A percentile compares a stretch with the other conserved stretches of the same genome.
These are phyloP conservation scores for Pseudodiploospora longispora DNA, from an alignment of 2,329 filamentous ascomycete species.

Conservation along the genomic window DNA sequence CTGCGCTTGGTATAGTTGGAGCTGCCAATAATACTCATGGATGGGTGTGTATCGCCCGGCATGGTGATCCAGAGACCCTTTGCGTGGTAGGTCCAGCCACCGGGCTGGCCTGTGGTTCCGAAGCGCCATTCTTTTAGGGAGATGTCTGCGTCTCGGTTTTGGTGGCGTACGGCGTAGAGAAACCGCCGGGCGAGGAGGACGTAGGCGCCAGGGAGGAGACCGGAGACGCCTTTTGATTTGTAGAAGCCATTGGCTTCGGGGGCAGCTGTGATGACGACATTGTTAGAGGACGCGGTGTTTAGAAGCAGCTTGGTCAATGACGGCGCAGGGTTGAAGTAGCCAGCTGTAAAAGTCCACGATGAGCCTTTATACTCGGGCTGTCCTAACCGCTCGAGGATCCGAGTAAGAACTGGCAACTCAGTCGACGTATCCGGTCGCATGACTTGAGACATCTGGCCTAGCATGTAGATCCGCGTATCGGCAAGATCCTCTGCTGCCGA, in stretches of 20 bases:
- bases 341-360: constrained; percentile 93
- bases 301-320: constrained; percentile 74
- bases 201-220: constrained; percentile 86
- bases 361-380: constrained; percentile 56
- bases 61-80: constrained; percentile 91
- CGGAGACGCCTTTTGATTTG: constrained; percentile 76
- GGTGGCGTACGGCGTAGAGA: constrained; percentile 47
- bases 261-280: constrained; percentile 84
- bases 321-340: constrained; percentile 95
- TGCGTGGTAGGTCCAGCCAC: constrained; percentile 95
- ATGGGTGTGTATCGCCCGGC: constrained; percentile 55
- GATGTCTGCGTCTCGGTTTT: constrained; percentile 48
- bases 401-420: constrained; percentile 74
- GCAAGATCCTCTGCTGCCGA: constrained; percentile 17
- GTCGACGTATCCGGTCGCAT: constrained; percentile 75
- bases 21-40: constrained; percentile 78
- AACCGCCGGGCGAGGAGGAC: constrained; percentile 81
- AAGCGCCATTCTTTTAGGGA: constrained; percentile 79
- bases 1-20: constrained; percentile 94
- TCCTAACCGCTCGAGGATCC: constrained; percentile 62
- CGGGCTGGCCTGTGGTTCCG: constrained; percentile 71
- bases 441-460: constrained; percentile 82
- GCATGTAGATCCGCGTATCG: constrained; percentile 73
- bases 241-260: constrained; percentile 96
- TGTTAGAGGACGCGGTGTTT: constrained; percentile 57